Percentiles rank a stretch among this genome's conserved stretches.
phyloP scores from a whole-genome alignment of 768 basidiomycete species.

The Rhodosporidiobolus sp. region DNA sequence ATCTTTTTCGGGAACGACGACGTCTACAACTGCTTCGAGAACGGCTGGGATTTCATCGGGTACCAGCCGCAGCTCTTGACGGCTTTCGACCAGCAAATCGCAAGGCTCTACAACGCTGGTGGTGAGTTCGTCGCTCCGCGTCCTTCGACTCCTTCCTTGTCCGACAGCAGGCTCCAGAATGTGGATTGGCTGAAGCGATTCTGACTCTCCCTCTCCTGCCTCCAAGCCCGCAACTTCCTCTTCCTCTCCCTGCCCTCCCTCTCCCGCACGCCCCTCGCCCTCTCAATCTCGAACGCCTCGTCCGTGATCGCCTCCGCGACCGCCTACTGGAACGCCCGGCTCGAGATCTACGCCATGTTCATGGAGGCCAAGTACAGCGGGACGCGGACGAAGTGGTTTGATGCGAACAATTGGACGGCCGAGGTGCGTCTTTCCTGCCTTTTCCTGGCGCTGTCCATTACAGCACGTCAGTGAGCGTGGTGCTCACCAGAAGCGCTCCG shows the following conservation, averaged over 20 bases:
- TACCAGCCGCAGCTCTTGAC: not conserved
- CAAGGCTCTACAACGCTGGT: not conserved
- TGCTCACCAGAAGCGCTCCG: not conserved
- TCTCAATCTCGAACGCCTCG: not conserved
- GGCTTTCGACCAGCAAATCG: not conserved
- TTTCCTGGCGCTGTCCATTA: not conserved
- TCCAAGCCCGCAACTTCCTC: not conserved
- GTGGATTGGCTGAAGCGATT: no score
- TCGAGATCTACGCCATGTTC: not conserved
- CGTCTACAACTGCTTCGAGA: slow-evolving; percentile 3
- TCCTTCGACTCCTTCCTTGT: not conserved
- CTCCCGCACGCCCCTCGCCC: not conserved
- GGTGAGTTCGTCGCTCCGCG: not conserved
- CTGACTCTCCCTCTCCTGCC: not conserved
- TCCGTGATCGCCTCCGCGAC: not conserved
- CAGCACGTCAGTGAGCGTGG: not conserved
- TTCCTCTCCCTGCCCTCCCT: slow-evolving; percentile 4
- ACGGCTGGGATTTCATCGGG: not conserved
- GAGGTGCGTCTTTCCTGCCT: not conserved
- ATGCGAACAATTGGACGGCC: not conserved
- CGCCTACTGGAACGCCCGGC: not conserved
- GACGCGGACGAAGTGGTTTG: not conserved
- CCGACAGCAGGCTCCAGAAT: no score
- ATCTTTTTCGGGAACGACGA: not conserved
- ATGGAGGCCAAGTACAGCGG: not conserved